Evolutionary conservation across 805 yeast species (phyloP).

Genomic region (Spathaspora gorwiae): DNA sequence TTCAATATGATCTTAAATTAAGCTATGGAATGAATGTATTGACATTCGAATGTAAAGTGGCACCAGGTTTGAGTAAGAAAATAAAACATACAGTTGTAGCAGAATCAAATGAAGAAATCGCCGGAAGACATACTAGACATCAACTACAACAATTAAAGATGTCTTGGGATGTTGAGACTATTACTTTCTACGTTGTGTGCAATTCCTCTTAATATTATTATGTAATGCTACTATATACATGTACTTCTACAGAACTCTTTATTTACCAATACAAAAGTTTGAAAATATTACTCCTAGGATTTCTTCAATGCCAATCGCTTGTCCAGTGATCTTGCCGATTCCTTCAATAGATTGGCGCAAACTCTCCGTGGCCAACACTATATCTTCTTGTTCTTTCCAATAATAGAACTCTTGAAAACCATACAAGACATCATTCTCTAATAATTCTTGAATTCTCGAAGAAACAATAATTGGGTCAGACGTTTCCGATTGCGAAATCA

Average conservation of each 20-base stretch:
- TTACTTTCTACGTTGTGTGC: conserved; percentile 30
- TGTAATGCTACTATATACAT: not conserved
- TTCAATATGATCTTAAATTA: conserved; percentile 36
- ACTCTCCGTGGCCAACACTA: conserved; percentile 77
- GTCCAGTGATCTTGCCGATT: conserved; percentile 89
- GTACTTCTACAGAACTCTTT: conserved; percentile 5
- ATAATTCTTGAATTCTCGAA: conserved; percentile 67
- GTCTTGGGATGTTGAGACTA: conserved; percentile 43
- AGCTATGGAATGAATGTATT: conserved; percentile 37
- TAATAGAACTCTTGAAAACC: conserved; percentile 64
- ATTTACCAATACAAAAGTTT: conserved; percentile 91
- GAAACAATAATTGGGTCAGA: conserved; percentile 72
- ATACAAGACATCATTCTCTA: conserved; percentile 68
- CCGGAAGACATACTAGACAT: conserved; percentile 43
- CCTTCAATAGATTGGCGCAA: conserved; percentile 74
- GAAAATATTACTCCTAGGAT: conserved; percentile 87
- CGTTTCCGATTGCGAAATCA: conserved; percentile 44
- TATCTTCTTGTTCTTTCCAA: conserved; percentile 54
- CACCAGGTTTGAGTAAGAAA: conserved; percentile 35
- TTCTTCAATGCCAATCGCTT: conserved; percentile 83
- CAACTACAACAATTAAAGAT: conserved; percentile 42
- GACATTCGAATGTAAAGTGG: conserved; percentile 37
- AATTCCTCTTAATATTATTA: conserved; percentile 14
- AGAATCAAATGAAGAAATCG: conserved; percentile 23
- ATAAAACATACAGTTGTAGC: conserved; percentile 20